phyloP scores from a whole-genome alignment of 2,329 filamentous ascomycete species.

The Scedosporium minutisporum region DNA sequence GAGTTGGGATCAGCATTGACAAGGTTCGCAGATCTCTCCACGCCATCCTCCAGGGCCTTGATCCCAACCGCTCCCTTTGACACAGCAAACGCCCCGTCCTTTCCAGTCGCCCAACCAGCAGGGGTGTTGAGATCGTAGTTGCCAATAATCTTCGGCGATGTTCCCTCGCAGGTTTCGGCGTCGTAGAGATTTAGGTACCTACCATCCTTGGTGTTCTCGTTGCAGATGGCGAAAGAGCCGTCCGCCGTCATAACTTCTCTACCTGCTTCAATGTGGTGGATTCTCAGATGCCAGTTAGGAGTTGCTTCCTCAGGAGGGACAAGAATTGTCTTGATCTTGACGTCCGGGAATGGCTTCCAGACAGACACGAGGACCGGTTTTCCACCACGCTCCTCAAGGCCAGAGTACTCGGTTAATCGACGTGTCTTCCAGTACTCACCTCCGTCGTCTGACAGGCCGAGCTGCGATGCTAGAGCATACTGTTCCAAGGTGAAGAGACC shows the following conservation, averaged over 20 bases:
- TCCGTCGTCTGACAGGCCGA: conserved; percentile 67
- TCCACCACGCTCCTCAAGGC: conserved; percentile 45
- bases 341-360: conserved; percentile 64
- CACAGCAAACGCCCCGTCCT: conserved; percentile 44
- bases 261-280: conserved; percentile 50
- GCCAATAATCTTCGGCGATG: conserved; percentile 44
- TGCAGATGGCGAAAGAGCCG: conserved; percentile 62
- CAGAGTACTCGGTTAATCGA: conserved; percentile 55
- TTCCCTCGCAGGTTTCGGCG: conserved; percentile 35
- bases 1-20: conserved; percentile 72
- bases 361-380: conserved; percentile 54
- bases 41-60: conserved; percentile 41
- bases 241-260: conserved; percentile 62
- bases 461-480: conserved; percentile 64
- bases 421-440: conserved; percentile 73
- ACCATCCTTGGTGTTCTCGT: conserved; percentile 36
- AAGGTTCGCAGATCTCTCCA: conserved; percentile 47
- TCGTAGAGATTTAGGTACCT: conserved; percentile 43
- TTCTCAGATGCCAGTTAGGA: conserved; percentile 62
- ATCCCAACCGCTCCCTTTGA: conserved; percentile 48
- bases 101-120: conserved; percentile 41
- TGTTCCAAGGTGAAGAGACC: conserved; percentile 69
- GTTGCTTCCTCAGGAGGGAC: conserved; percentile 48
- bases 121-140: conserved; percentile 50
- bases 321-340: conserved; percentile 55